Evolutionary conservation across 2,329 filamentous ascomycete species (phyloP).

Genomic region (Juglanconis sp.): DNA sequence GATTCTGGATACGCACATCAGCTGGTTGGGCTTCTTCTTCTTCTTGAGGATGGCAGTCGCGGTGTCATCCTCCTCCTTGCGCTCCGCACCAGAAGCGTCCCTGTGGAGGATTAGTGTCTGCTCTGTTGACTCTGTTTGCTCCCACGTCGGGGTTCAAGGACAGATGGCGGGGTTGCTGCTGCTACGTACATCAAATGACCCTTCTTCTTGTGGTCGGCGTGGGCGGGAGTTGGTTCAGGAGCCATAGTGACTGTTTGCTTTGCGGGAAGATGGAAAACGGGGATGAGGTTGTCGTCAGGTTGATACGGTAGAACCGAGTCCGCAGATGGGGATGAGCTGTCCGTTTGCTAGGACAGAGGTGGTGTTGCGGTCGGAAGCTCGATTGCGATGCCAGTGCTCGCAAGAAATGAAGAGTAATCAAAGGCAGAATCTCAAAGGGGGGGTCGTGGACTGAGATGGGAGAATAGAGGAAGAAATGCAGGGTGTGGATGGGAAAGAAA

Average conservation of each 20-base stretch:
- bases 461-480: neutral
- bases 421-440: neutral
- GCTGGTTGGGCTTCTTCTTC: constrained; percentile 99
- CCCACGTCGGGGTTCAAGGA: neutral
- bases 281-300: constrained; percentile 4
- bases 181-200: constrained; percentile 72
- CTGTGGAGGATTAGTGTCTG: constrained; percentile 43
- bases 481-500: constrained; percentile 1
- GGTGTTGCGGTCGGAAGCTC: constrained; percentile 1
- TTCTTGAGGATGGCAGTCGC: constrained; percentile 98
- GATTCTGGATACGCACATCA: constrained; percentile 64
- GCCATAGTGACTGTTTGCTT: constrained; percentile 58
- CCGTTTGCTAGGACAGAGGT: constrained; percentile 6
- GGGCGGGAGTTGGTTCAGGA: constrained; percentile 53
- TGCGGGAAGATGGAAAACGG: constrained; percentile 11
- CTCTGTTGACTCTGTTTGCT: neutral
- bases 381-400: neutral
- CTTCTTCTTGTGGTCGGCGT: constrained; percentile 72
- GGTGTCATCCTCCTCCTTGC: constrained; percentile 85
- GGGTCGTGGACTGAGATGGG: neutral
- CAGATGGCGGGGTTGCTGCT: constrained; percentile 7
- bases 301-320: constrained; percentile 3
- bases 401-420: neutral
- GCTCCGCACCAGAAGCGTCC: constrained; percentile 84
- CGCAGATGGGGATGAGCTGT: constrained; percentile 6